Evolutionary conservation across 768 basidiomycete species (phyloP), one percentile per base, ranked within the genome.

Genomic region (Glaciozyma antarctica): DNA sequence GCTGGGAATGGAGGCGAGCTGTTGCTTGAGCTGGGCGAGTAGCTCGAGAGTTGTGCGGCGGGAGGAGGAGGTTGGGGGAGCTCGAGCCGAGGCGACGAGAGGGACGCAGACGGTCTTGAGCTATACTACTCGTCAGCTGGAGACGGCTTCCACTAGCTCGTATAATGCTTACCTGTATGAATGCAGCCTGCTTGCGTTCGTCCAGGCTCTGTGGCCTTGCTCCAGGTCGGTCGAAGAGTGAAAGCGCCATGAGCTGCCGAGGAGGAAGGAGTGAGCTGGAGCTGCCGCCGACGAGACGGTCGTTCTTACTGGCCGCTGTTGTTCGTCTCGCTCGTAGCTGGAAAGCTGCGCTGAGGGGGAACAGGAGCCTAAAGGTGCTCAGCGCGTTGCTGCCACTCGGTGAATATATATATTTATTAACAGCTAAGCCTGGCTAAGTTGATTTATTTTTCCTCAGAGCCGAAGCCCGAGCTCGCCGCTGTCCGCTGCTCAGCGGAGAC

Each of bases 31-130:
- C 61, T 81, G 75, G 34, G 91, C 81, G 28, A 95, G 80, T 7
- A 86, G 80, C 10, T 75, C 76, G 41, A 81, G 78, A 26, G 80
- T 82, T 44, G 70, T 75, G 30, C 81, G 76, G 58, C 82, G 81
- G 28, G 83, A 80, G 8, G 78, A 68, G 1, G 85, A 83, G 6
- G 83, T 81, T 44, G 93, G 79, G 34, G 81, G 79, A 0, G 38
- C 41, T 48, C 61, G 64, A 0, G 89, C 84, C 34, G 84, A 80
- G 38, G 81, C 84, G 68, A 98, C 82, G 12, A 98, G 79, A 22
- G 88, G 84, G 12, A 95, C 89, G 72, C 91, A 94, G 34, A 84
- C 78, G 26, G 79, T 77, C 78, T 92, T 97, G 68, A 86, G 71
- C 79, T 80, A 71, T 9, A 1, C 8, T 38, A 22, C 30, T 32